Evolutionary conservation across 805 yeast genomes (phyloP).

Genomic region (Suhomyces canberraensis): DNA sequence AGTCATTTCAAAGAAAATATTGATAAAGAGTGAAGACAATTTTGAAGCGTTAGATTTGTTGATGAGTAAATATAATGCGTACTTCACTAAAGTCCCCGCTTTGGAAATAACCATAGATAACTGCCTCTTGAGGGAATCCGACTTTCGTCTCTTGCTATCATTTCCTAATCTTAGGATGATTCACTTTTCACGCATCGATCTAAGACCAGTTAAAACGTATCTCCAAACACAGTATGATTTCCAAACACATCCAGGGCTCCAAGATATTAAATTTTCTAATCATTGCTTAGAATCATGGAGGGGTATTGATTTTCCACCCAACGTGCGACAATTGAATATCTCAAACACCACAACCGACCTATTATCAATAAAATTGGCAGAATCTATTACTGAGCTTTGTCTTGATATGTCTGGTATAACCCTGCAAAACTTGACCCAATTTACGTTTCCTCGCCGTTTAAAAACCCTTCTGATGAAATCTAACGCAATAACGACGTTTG

Average conservation of each 20-base stretch:
- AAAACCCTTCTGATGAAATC: slow-evolving; percentile 32
- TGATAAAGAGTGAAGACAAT: slow-evolving; percentile 31
- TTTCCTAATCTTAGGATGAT: slow-evolving; percentile 26
- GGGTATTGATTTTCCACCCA: slow-evolving; percentile 21
- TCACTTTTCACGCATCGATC: slow-evolving; percentile 25
- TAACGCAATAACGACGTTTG: slow-evolving; percentile 20
- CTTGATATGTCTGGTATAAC: slow-evolving; percentile 29
- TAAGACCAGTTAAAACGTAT: slow-evolving; percentile 9
- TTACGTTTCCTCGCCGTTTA: slow-evolving; percentile 20
- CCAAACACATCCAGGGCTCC: slow-evolving; percentile 12
- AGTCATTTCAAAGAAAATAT: slow-evolving; percentile 24
- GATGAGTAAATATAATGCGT: slow-evolving; percentile 15
- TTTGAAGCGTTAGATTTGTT: slow-evolving; percentile 24
- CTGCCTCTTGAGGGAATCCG: slow-evolving; percentile 16
- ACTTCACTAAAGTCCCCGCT: slow-evolving; percentile 12
- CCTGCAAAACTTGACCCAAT: slow-evolving; percentile 7
- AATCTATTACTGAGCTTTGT: slow-evolving; percentile 23
- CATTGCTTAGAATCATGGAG: slow-evolving; percentile 32
- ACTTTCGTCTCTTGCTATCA: slow-evolving; percentile 21
- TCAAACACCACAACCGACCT: slow-evolving; percentile 33
- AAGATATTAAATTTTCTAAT: slow-evolving; percentile 30
- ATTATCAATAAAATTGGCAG: slow-evolving; percentile 22
- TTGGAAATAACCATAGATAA: slow-evolving; percentile 31
- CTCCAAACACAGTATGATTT: slow-evolving; percentile 6
- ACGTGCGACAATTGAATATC: slow-evolving; percentile 27